Conservation (phyloP, 371 early-diverging fungal genomes). For the Rhizopus stolonifer region DNA sequence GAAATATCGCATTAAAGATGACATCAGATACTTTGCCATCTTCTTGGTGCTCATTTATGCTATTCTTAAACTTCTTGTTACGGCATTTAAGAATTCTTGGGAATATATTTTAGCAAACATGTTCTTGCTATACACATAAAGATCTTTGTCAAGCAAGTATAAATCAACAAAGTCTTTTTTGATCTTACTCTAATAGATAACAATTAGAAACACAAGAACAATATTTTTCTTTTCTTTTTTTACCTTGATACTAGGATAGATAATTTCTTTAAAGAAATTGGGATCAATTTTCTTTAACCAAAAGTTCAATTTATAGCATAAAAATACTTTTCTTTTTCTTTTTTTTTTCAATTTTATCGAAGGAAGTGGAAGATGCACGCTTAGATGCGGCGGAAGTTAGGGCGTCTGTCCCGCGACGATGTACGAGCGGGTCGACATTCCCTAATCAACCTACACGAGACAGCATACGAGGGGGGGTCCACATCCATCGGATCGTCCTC, state of each 20-base stretch:
- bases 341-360: too few species aligned
- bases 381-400: too few species aligned
- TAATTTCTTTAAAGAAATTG: slow-evolving; percentile 40
- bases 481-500: too few species aligned
- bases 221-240: too few species aligned
- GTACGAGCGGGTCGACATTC: too few species aligned
- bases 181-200: slow-evolving; percentile 48
- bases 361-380: too few species aligned
- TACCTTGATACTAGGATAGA: slow-evolving; percentile 51
- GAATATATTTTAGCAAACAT: slow-evolving; percentile 29
- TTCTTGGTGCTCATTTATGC: slow-evolving; percentile 14
- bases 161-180: slow-evolving; percentile 53
- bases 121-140: slow-evolving; percentile 28
- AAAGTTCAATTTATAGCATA: slow-evolving; percentile 56
- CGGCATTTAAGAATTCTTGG: slow-evolving; percentile 25
- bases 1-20: background rate
- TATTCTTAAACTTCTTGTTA: slow-evolving; percentile 30
- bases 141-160: slow-evolving; percentile 42
- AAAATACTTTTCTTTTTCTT: too few species aligned
- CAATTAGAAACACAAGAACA: too few species aligned
- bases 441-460: too few species aligned
- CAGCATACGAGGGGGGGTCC: too few species aligned
- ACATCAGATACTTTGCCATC: slow-evolving; percentile 1
- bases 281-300: slow-evolving; percentile 57
- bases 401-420: too few species aligned